Evolutionary conservation across 106 monocot species (phyloP), one percentile per base, ranked within the genome.

Genomic region (Vanilla planifolia): DNA sequence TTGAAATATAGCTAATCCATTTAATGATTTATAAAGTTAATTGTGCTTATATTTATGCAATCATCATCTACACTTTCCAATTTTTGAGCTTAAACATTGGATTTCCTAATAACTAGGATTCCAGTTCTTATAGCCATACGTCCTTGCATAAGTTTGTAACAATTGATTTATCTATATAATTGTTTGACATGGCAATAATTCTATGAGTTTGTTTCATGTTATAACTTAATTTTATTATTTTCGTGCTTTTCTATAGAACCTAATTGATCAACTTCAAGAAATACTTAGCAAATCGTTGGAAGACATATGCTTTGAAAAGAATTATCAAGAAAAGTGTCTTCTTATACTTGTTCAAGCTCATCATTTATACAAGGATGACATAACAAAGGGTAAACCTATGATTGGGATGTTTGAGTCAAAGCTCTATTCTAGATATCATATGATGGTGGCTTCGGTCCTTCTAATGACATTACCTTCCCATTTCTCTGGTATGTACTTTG

Each of bases 401-500:
- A 55, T 21, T 26, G 58, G 55, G 17, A 24, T 51, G 57, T 55
- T 59, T 74, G 66, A 67, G 62, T 70, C 74, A 26, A 65, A 14
- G 66, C 74, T 94, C 48, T 75, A 76, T 59, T 67, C 74, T 28
- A 82, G 77, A 56, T 85, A 75, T 73, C 89, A 76, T 40, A 48
- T 94, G 70, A 94, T 89, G 82, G 89, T 80, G 19, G 85, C 89
- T 65, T 83, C 94, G 53, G 67, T 89, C 67, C 85, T 94, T 80
- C 75, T 89, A 29, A 67, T 85, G 69, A 89, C 85, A 33, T 70
- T 94, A 48, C 89, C 94, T 73, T 56, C 23, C 33, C 77, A 71
- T 51, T 94, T 94, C 59, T 60, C 77, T 51, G 86, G 94, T 89
- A 30, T 29, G 51, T 7, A 16, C 1, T 43, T 59, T 34, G 8